These are phyloP conservation scores for Crassisporium funariophilum DNA, from an alignment of 768 basidiomycete species.

Conservation along the genomic window DNA sequence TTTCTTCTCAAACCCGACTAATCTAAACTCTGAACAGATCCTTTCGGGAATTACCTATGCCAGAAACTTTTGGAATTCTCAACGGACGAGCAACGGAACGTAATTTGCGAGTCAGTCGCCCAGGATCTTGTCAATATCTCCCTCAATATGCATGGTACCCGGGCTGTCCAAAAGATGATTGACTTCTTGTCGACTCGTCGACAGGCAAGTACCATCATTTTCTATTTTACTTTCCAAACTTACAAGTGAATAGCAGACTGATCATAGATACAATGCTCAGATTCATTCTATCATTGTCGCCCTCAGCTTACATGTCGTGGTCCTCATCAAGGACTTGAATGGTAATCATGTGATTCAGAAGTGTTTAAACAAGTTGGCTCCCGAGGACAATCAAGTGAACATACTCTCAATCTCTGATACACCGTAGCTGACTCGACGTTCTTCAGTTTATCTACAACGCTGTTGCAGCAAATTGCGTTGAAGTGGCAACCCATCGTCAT, in stretches of 20 bases:
- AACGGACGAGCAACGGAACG: constrained; percentile 94
- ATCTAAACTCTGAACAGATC: constrained; percentile 56
- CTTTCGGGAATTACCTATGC: constrained; percentile 98
- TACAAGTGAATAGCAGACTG: constrained; percentile 64
- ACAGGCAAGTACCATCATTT: constrained; percentile 64
- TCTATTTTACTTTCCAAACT: constrained; percentile 47
- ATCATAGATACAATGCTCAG: constrained; percentile 83
- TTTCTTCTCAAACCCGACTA: constrained; percentile 7
- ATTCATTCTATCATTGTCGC: constrained; percentile 97
- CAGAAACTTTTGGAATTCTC: constrained; percentile 97
- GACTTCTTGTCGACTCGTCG: constrained; percentile 95
- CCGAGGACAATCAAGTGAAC: constrained; percentile 94
- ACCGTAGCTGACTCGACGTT: constrained; percentile 1
- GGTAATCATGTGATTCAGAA: constrained; percentile 99
- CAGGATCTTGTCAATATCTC: constrained; percentile 98
- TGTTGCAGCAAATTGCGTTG: constrained; percentile 97
- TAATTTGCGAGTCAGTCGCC: constrained; percentile 96
- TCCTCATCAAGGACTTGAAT: constrained; percentile 98
- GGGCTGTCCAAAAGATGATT: constrained; percentile 99
- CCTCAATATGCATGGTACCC: constrained; percentile 99
- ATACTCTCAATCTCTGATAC: constrained; percentile 5
- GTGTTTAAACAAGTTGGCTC: constrained; percentile 95
- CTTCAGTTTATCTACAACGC: constrained; percentile 98
- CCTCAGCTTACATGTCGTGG: constrained; percentile 95
- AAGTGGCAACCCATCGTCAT: constrained; percentile 97